Evolutionary conservation across 1,284 basidiomycete genomes (phyloP).

Genomic region (Mycosarcoma mackinlayi): DNA sequence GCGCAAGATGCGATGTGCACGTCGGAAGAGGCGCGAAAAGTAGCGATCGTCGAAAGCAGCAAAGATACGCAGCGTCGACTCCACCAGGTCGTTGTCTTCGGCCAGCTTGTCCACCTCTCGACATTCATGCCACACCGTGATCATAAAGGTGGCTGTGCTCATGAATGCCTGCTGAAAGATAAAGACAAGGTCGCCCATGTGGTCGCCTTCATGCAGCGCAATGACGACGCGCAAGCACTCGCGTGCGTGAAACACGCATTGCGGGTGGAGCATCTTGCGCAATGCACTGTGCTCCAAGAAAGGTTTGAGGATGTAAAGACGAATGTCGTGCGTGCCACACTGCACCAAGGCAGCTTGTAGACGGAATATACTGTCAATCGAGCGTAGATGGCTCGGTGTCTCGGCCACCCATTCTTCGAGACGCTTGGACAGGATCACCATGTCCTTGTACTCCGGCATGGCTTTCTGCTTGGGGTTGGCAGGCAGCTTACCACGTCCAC

Average conservation of each 20-base stretch:
- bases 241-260: conserved; percentile 55
- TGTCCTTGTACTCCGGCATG: conserved; percentile 56
- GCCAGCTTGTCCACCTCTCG: conserved; percentile 39
- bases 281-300: conserved; percentile 53
- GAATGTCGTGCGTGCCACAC: conserved; percentile 56
- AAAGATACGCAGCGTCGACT: conserved; percentile 54
- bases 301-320: conserved; percentile 62
- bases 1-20: conserved; percentile 46
- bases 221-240: conserved; percentile 53
- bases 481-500: conserved; percentile 20
- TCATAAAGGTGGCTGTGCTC: conserved; percentile 61
- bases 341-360: conserved; percentile 51
- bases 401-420: conserved; percentile 58
- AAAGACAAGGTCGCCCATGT: conserved; percentile 51
- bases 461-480: conserved; percentile 16
- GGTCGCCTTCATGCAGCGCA: conserved; percentile 47
- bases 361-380: conserved; percentile 46
- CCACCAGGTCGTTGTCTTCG: conserved; percentile 55
- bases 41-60: conserved; percentile 51
- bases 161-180: conserved; percentile 61
- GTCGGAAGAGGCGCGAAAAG: conserved; percentile 46
- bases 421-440: conserved; percentile 51
- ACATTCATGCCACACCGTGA: conserved; percentile 62
- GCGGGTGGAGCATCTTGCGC: conserved; percentile 57
- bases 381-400: conserved; percentile 47